phyloP scores from a whole-genome alignment of 495 filamentous ascomycete genomes.

The Neurospora sp. region DNA sequence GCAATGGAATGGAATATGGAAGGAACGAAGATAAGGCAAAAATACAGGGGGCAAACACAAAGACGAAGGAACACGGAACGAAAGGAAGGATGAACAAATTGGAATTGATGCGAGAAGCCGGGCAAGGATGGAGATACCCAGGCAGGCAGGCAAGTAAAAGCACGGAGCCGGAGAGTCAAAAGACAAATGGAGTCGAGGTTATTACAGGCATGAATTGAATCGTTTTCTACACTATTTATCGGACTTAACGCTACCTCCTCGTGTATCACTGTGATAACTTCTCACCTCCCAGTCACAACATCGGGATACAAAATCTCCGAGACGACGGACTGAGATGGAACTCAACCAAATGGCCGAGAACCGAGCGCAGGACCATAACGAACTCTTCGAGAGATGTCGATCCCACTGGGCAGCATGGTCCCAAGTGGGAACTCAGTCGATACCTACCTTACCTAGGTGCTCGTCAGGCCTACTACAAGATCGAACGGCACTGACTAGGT shows the following conservation, averaged over 20 bases:
- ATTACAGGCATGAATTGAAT: not conserved
- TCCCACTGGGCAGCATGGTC: not conserved
- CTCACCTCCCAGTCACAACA: not conserved
- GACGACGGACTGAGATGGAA: too few species aligned
- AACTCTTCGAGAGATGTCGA: not conserved
- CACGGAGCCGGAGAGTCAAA: not conserved
- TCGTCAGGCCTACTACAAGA: not conserved
- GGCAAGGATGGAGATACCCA: not conserved
- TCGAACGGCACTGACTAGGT: not conserved
- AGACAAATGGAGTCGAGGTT: not conserved
- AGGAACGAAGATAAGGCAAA: not conserved
- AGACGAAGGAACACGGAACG: too few species aligned
- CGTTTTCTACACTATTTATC: too few species aligned
- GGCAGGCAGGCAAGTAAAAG: not conserved
- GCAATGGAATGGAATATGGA: not conserved
- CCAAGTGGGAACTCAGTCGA: not conserved
- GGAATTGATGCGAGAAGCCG: not conserved
- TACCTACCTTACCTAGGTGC: not conserved
- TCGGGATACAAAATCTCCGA: too few species aligned
- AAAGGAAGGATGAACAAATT: not conserved
- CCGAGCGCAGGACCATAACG: not conserved
- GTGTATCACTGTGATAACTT: not conserved
- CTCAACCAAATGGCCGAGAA: not conserved
- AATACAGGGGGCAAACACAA: not conserved
- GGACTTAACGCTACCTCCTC: too few species aligned